These are phyloP conservation scores for Davidsoniella eucalypti DNA, from an alignment of 2,329 filamentous ascomycete species.

Conservation along the genomic window DNA sequence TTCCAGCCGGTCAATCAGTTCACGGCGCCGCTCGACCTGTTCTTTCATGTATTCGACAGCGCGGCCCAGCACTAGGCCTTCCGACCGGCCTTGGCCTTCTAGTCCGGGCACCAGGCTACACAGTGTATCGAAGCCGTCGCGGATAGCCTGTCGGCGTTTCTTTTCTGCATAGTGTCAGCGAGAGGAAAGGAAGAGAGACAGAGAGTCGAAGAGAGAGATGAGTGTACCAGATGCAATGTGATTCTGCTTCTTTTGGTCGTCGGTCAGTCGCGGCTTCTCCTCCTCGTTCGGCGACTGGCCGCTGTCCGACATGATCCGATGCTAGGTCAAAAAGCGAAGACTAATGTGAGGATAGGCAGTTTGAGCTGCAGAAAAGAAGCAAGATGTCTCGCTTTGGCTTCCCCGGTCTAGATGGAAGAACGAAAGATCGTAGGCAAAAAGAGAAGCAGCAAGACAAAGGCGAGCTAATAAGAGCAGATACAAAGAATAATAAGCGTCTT, in stretches of 20 bases:
- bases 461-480: no score
- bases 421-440: no score
- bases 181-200: background rate
- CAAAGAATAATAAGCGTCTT: no score
- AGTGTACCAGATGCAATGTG: conserved; percentile 36
- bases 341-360: no score
- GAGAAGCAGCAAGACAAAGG: no score
- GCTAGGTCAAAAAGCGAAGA: no score
- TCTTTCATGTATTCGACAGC: conserved; percentile 50
- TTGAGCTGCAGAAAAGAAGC: no score
- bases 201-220: background rate
- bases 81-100: conserved; percentile 67
- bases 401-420: no score
- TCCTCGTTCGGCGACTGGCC: conserved; percentile 17
- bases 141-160: conserved; percentile 45
- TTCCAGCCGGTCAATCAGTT: conserved; percentile 42
- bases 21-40: conserved; percentile 40
- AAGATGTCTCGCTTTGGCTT: no score
- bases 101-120: conserved; percentile 67
- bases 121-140: conserved; percentile 68
- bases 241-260: conserved; percentile 39
- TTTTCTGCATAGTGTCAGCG: conserved; percentile 22
- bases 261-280: conserved; percentile 34
- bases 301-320: conserved; percentile 6
- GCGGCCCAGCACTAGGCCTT: conserved; percentile 63